phyloP scores from a whole-genome alignment of 352 stramenopile species.

The Peronosclerospora sorghi region DNA sequence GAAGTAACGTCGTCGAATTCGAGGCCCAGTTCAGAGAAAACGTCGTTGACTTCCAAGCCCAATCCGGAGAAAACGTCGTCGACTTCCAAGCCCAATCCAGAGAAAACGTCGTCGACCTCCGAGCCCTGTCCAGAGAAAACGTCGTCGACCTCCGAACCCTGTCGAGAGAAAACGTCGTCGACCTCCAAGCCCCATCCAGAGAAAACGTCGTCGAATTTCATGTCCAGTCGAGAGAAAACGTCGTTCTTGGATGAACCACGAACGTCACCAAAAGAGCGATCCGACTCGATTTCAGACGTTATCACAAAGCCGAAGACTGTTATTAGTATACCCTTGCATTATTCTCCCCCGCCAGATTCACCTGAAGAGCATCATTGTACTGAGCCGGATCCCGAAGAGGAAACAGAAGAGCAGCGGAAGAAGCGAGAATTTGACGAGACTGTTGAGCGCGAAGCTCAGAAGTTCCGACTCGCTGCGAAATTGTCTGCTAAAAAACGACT shows the following conservation, averaged over 20 bases:
- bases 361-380: background rate
- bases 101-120: too few relatives aligned
- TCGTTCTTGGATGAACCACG: background rate
- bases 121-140: too few relatives aligned
- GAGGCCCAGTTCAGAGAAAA: too few relatives aligned
- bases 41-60: too few relatives aligned
- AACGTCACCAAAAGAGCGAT: constrained; percentile 1
- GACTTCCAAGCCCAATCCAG: too few relatives aligned
- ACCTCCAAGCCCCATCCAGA: too few relatives aligned
- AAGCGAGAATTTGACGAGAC: constrained; percentile 44
- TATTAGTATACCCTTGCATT: constrained; percentile 2
- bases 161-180: too few relatives aligned
- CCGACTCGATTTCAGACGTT: constrained; percentile 4
- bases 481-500: constrained; percentile 64
- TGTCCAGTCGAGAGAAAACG: too few relatives aligned
- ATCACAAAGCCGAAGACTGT: constrained; percentile 1
- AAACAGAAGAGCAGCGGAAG: constrained; percentile 30
- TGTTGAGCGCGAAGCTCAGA: constrained; percentile 53
- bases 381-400: background rate
- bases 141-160: too few relatives aligned
- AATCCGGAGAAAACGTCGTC: too few relatives aligned
- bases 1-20: background rate
- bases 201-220: too few relatives aligned
- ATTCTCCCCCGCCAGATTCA: background rate
- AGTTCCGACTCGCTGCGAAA: constrained; percentile 50